Evolutionary conservation across 768 basidiomycete species (phyloP), one percentile per base, ranked within the genome.

Genomic region (Phaeolepiota aurea): DNA sequence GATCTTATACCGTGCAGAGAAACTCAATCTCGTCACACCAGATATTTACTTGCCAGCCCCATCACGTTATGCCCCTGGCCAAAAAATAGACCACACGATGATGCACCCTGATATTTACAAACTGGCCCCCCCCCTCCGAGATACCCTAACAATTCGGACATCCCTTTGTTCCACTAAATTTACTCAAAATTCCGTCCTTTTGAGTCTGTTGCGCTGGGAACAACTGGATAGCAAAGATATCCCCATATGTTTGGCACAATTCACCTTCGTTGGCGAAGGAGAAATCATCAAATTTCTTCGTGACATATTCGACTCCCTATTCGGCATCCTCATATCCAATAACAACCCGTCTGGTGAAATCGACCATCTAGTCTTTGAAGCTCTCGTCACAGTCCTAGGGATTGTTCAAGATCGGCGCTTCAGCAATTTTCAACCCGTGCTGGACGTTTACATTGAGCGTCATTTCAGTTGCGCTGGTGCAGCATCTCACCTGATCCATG

Each of bases 341-440:
- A 71, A 69, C 47, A 92, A 93, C 49, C 79, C 79, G 43, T 57
- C 74, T 4, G 80, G 82, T 15, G 83, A 90, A 50, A 75, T 94
- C 62, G 89, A 96, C 50, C 71, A 79, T 43, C 68, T 87, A 28
- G 87, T 93, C 5, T 96, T 97, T 68, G 84, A 87, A 50, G 86
- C 87, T 1, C 75, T 98, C 11, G 85, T 97, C 40, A 88, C 82
- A 3, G 84, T 97, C 10, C 81, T 98, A 9, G 85, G 87, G 3
- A 92, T 97, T 45, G 82, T 92, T 10, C 86, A 90, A 51, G 94
- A 97, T 59, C 77, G 94, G 20, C 77, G 94, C 19, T 97, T 97
- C 71, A 86, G 82, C 59, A 91, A 94, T 59, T 97, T 97, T 69
- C 82, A 87, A 49, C 83, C 89, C 2, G 91, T 94, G 3, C 68